Evolutionary conservation across 208 protist genomes (phyloP).

Genomic region (Trypanosoma conorhini): DNA sequence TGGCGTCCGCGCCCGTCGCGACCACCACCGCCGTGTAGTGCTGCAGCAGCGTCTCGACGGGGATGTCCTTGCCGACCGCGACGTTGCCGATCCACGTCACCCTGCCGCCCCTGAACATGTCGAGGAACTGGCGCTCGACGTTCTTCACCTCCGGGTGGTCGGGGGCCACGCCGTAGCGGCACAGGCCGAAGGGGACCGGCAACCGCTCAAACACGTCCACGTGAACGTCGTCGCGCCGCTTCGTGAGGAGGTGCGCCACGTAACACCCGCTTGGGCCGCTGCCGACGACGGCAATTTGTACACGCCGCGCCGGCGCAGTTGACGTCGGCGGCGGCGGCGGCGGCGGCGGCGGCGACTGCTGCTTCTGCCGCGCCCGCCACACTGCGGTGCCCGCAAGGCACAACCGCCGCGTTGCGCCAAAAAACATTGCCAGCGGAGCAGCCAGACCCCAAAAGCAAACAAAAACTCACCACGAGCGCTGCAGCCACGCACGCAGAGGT

Average conservation of each 20-base stretch:
- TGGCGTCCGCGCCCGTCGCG: slow-evolving; percentile 86
- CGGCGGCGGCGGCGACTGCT: not conserved
- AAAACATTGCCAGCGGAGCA: not conserved
- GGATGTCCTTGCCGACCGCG: slow-evolving; percentile 75
- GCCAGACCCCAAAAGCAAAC: not conserved
- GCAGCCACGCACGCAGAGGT: not conserved
- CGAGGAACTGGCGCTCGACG: slow-evolving; percentile 89
- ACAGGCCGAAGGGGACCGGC: slow-evolving; percentile 96
- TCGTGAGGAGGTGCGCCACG: slow-evolving; percentile 88
- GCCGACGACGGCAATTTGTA: slow-evolving; percentile 94
- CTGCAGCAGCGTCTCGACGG: slow-evolving; percentile 62
- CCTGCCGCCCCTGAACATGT: slow-evolving; percentile 72
- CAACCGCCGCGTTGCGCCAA: not conserved
- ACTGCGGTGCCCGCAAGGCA: not conserved
- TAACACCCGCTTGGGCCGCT: slow-evolving; percentile 97
- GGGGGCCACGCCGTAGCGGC: slow-evolving; percentile 97
- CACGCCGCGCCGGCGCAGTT: slow-evolving; percentile 26
- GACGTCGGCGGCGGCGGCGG: not conserved
- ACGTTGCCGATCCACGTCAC: slow-evolving; percentile 95
- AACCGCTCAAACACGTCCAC: slow-evolving; percentile 95
- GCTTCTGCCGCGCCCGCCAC: not conserved
- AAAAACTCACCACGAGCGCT: not conserved
- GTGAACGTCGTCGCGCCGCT: slow-evolving; percentile 67
- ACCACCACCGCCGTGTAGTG: slow-evolving; percentile 95
- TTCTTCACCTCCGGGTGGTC: slow-evolving; percentile 98